Conservation (phyloP, 768 basidiomycete species). For the Lactarius deliciosus region DNA sequence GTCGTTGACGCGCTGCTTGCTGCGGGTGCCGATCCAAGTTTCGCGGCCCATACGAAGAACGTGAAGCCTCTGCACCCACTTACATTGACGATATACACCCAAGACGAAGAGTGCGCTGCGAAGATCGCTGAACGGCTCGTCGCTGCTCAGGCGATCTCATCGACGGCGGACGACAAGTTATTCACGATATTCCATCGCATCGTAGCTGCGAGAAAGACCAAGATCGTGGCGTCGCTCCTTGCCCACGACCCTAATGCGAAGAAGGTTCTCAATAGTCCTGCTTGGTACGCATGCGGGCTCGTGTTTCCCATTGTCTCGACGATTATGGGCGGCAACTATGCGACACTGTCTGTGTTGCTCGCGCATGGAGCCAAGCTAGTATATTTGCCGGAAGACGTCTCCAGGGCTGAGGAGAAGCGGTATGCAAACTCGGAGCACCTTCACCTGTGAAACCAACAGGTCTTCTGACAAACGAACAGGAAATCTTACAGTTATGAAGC, state of each 20-base stretch:
- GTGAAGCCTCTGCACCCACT: slow-evolving; percentile 34
- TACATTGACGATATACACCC: slow-evolving; percentile 32
- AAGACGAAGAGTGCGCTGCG: slow-evolving; percentile 31
- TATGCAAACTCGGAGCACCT: slow-evolving; percentile 9
- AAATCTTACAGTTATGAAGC: neutral
- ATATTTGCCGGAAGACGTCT: slow-evolving; percentile 33
- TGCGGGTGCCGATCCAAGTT: slow-evolving; percentile 48
- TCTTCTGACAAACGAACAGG: neutral
- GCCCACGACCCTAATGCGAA: slow-evolving; percentile 36
- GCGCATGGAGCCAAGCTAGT: slow-evolving; percentile 35
- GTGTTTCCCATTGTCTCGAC: slow-evolving; percentile 36
- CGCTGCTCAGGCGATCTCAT: slow-evolving; percentile 34
- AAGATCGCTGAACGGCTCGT: slow-evolving; percentile 35
- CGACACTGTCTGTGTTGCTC: slow-evolving; percentile 35
- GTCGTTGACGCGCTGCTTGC: slow-evolving; percentile 48
- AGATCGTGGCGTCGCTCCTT: slow-evolving; percentile 34
- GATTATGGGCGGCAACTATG: slow-evolving; percentile 31
- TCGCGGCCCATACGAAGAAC: slow-evolving; percentile 37
- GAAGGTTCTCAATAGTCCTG: slow-evolving; percentile 34
- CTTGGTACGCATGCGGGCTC: slow-evolving; percentile 11
- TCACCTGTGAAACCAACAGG: neutral
- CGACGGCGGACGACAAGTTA: slow-evolving; percentile 34
- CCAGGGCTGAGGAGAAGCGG: slow-evolving; percentile 31
- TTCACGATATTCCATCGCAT: slow-evolving; percentile 37
- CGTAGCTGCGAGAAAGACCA: slow-evolving; percentile 31